phyloP scores from a whole-genome alignment of 2,329 filamentous ascomycete species.

The Sporothrix protearum region DNA sequence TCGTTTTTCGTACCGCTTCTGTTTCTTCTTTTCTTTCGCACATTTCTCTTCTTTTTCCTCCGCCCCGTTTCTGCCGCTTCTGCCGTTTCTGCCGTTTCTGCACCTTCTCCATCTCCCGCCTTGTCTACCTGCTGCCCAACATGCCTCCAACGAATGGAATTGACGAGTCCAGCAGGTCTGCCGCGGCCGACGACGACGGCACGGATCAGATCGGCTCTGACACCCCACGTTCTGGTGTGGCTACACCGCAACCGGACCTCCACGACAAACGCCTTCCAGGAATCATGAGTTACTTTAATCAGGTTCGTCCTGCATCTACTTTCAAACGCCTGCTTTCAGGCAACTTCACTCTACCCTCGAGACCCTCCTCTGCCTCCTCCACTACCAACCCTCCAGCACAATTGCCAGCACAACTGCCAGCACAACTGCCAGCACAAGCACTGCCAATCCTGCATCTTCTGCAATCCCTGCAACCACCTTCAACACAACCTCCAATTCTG shows the following conservation, averaged over 20 bases:
- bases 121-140: background rate
- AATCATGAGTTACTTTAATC: constrained; percentile 96
- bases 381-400: constrained; percentile 22
- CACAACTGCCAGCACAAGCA: constrained; percentile 21
- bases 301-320: constrained; percentile 87
- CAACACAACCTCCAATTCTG: background rate
- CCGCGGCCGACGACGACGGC: constrained; percentile 63
- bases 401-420: constrained; percentile 22
- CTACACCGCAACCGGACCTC: constrained; percentile 88
- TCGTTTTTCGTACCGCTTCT: background rate
- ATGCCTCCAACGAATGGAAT: constrained; percentile 43
- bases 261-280: constrained; percentile 93
- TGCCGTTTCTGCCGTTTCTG: background rate
- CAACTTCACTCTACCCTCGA: constrained; percentile 40
- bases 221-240: constrained; percentile 84
- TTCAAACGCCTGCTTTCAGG: constrained; percentile 49
- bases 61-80: background rate
- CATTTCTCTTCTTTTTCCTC: background rate
- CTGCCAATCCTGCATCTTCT: constrained; percentile 31
- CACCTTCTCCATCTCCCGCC: background rate
- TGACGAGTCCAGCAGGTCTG: constrained; percentile 55
- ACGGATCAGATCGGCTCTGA: constrained; percentile 77
- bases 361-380: constrained; percentile 33
- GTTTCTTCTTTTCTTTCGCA: background rate
- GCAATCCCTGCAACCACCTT: background rate